phyloP scores from a whole-genome alignment of 2,329 filamentous ascomycete species.

The Clarireedia homoeocarpa region DNA sequence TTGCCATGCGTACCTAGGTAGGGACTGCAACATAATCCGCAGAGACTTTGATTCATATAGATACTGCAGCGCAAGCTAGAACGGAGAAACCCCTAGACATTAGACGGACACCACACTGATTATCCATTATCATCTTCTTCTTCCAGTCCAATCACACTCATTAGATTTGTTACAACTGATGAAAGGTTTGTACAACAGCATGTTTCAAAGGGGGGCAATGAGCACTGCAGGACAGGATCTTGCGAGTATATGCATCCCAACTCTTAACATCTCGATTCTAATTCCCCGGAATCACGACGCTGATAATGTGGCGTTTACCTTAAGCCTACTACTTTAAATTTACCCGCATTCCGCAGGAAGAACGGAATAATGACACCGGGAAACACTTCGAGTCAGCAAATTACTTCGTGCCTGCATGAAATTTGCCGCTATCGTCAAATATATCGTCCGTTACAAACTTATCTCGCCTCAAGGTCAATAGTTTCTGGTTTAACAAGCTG shows the following conservation, averaged over 20 bases:
- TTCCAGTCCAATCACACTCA: neutral
- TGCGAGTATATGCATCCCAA: neutral
- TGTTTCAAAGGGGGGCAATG: neutral
- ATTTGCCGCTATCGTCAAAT: neutral
- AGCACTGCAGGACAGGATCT: neutral
- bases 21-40: neutral
- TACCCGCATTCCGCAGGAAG: neutral
- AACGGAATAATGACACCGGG: neutral
- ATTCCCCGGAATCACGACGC: neutral
- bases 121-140: neutral
- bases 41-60: neutral
- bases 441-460: too few relatives aligned
- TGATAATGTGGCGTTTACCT: neutral
- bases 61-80: neutral
- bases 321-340: neutral
- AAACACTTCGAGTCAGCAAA: neutral
- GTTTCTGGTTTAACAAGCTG: neutral
- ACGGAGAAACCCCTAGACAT: neutral
- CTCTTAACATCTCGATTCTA: neutral
- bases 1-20: neutral
- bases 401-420: neutral
- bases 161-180: neutral
- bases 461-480: too few relatives aligned
- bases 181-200: neutral
- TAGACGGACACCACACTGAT: too few relatives aligned